These are phyloP conservation scores for Stachybotrys echinatus DNA, from an alignment of 2,329 filamentous ascomycete genomes.

Conservation along the genomic window DNA sequence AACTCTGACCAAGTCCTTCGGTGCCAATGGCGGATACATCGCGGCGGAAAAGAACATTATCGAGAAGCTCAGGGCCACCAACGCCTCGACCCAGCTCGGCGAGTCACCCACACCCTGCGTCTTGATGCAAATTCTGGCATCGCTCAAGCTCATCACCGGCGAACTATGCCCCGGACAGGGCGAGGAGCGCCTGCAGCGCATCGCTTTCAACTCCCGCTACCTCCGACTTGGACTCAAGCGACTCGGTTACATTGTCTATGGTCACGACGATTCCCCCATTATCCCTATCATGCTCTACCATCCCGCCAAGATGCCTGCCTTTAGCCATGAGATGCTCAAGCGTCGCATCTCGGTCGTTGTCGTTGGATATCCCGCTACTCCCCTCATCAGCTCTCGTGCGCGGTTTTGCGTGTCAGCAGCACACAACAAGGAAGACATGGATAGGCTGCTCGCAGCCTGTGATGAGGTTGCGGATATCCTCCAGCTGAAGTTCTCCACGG, in stretches of 20 bases:
- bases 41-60: slow-evolving; percentile 86
- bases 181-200: slow-evolving; percentile 88
- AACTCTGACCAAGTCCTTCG: slow-evolving; percentile 96
- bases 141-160: slow-evolving; percentile 83
- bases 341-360: slow-evolving; percentile 97
- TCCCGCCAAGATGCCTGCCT: slow-evolving; percentile 97
- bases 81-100: slow-evolving; percentile 80
- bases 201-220: slow-evolving; percentile 97
- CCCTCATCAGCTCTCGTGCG: slow-evolving; percentile 87
- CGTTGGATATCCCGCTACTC: slow-evolving; percentile 94
- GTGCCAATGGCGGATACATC: slow-evolving; percentile 94
- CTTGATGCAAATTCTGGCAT: slow-evolving; percentile 82
- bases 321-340: slow-evolving; percentile 97
- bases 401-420: slow-evolving; percentile 94
- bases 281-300: slow-evolving; percentile 93
- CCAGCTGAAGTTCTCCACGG: slow-evolving; percentile 95
- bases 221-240: slow-evolving; percentile 96
- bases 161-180: slow-evolving; percentile 87
- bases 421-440: slow-evolving; percentile 97
- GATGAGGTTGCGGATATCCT: slow-evolving; percentile 89
- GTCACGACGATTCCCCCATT: slow-evolving; percentile 96
- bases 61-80: slow-evolving; percentile 81
- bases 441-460: slow-evolving; percentile 81
- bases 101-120: slow-evolving; percentile 86
- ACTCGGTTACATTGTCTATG: slow-evolving; percentile 93